These are phyloP conservation scores for Trichoderma sp. DNA, from an alignment of 2,329 filamentous ascomycete species.

Conservation along the genomic window DNA sequence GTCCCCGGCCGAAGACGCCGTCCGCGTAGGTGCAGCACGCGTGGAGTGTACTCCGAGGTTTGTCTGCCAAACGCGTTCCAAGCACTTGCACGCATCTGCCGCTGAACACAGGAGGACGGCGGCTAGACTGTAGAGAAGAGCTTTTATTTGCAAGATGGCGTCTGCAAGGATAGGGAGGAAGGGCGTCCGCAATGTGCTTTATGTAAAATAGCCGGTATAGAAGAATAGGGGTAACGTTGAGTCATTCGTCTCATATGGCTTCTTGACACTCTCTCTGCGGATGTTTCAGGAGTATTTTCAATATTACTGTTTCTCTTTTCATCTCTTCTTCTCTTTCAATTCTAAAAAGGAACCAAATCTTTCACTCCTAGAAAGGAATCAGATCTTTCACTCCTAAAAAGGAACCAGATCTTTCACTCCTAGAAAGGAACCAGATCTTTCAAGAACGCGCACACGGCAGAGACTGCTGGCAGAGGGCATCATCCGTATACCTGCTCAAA, in stretches of 20 bases:
- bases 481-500: no score
- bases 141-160: neutral
- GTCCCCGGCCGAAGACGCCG: neutral
- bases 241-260: neutral
- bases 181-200: neutral
- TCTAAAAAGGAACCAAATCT: no score
- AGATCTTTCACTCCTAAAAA: no score
- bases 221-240: neutral
- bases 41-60: neutral
- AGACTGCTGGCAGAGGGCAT: no score
- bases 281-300: neutral
- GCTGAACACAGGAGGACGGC: neutral
- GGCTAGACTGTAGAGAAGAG: neutral
- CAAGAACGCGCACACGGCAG: no score
- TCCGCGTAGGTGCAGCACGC: neutral
- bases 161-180: no score
- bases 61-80: neutral
- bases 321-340: no score
- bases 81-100: constrained; percentile 2
- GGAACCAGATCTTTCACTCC: no score
- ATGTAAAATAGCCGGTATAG: neutral
- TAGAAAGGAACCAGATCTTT: no score
- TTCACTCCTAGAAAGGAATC: no score
- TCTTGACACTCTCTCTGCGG: neutral
- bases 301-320: no score